Base-by-base conservation (phyloP, 1,284 basidiomycete species). In the Coniferiporia weirii region DNA sequence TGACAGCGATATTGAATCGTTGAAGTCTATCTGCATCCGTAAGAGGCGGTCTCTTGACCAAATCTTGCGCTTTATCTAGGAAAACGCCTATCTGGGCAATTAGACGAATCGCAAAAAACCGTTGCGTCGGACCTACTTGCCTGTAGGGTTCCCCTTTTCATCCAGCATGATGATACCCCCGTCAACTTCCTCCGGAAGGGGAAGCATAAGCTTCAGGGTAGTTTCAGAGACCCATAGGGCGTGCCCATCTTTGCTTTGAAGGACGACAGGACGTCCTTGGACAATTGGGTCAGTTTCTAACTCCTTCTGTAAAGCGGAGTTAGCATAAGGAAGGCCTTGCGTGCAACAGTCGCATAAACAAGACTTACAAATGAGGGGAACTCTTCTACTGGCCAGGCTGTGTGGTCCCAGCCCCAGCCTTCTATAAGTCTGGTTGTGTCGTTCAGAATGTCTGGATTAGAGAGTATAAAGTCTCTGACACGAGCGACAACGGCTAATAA, bases 371-470 rank as follows among this genome's bases (percentile, higher is more conserved):
- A 84, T 43, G 81, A 86, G 12, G 95, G 94, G 78, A 89, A 94
- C 40, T 76, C 73, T 52, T 79, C 74, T 19, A 73, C 74, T 0
- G 81, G 73, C 88, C 87, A 90, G 53, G 78, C 73, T 10, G 92
- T 96, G 71, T 97, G 94, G 70, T 97, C 93, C 93, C 94, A 97
- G 3, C 93, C 94, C 70, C 89, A 85, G 1, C 93, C 93, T 61
- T 87, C 80, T 38, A 96, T 79, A 72, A 86, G 87, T 57, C 79
- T 82, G 12, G 81, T 78, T 32, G 74, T 78, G 65, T 87, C 77
- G 45, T 75, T 73, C 36, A 76, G 69, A 20, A 87, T 70, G 52
- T 84, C 80, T 0, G 79, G 78, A 63, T 84, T 78, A 17, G 77
- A 69, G 10, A 83, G 71, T 56, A 94, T 85, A 68, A 85, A 91